These are phyloP conservation scores for Aspergillus conjunctus DNA, from an alignment of 495 filamentous ascomycete genomes.

Conservation along the genomic window DNA sequence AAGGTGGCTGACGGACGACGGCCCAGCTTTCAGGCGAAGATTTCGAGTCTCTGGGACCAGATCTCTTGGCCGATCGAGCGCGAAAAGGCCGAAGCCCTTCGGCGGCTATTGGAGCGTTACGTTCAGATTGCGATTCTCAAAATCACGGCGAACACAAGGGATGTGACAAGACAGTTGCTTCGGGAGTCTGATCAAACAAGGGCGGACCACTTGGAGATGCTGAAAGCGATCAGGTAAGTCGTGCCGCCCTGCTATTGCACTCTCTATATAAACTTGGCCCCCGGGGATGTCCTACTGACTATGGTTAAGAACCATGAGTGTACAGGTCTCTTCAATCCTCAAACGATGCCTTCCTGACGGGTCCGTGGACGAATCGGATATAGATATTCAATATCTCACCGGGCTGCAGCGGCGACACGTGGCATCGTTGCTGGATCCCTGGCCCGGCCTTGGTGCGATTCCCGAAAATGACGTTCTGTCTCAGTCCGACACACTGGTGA, in stretches of 20 bases:
- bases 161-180: slow-evolving; percentile 6
- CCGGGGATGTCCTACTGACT: background rate
- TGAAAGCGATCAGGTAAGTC: slow-evolving; percentile 17
- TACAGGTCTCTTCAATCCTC: slow-evolving; percentile 19
- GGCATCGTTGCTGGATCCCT: slow-evolving; percentile 10
- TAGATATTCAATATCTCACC: slow-evolving; percentile 13
- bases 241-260: background rate
- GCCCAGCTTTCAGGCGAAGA: slow-evolving; percentile 3
- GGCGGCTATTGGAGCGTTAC: slow-evolving; percentile 13
- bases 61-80: slow-evolving; percentile 18
- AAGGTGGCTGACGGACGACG: background rate
- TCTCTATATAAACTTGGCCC: background rate
- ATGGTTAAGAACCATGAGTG: slow-evolving; percentile 14
- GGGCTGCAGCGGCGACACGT: slow-evolving; percentile 7
- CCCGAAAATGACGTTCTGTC: slow-evolving; percentile 11
- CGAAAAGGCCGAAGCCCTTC: slow-evolving; percentile 15
- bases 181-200: slow-evolving; percentile 8
- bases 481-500: background rate
- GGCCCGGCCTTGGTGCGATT: slow-evolving; percentile 6
- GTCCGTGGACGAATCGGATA: background rate
- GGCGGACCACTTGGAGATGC: slow-evolving; percentile 12
- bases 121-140: slow-evolving; percentile 19
- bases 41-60: slow-evolving; percentile 9
- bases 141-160: slow-evolving; percentile 11
- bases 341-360: slow-evolving; percentile 14